Conservation (phyloP, 345 rosid genomes). For the Lumnitzera littorea region DNA sequence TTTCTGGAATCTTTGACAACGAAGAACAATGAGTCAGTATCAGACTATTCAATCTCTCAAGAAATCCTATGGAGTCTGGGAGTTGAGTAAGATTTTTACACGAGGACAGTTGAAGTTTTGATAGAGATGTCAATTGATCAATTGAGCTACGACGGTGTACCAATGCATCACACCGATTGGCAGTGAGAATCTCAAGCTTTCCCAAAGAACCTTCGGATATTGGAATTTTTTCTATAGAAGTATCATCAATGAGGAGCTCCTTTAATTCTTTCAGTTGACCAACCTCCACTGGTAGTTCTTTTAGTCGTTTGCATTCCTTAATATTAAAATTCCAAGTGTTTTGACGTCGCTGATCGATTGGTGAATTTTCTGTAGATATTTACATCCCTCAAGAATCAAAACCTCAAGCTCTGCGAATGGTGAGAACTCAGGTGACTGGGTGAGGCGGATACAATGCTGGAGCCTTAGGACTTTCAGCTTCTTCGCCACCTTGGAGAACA, state of each 20-base stretch:
- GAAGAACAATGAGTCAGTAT: no score
- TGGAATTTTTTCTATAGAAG: neutral
- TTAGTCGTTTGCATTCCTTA: neutral
- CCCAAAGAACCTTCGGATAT: neutral
- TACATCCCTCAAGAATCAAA: neutral
- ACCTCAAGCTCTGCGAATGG: neutral
- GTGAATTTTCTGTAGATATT: neutral
- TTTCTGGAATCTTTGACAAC: no score
- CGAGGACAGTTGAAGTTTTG: neutral
- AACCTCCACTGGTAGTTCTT: neutral
- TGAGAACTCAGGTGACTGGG: neutral
- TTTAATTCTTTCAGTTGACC: neutral
- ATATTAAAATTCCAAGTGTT: neutral
- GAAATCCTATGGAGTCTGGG: neutral
- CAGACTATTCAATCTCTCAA: neutral
- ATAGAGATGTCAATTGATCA: neutral
- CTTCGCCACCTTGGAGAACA: no score
- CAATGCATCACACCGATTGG: no score
- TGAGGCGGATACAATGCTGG: neutral
- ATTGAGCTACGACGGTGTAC: no score
- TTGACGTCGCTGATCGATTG: neutral
- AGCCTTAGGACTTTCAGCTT: no score
- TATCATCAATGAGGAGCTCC: constrained; percentile 2
- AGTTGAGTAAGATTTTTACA: neutral
- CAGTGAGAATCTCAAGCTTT: neutral